Percentiles rank a stretch among this genome's conserved stretches.
Evolutionary conservation across 2,329 filamentous ascomycete species (phyloP).

Genomic region (Fusarium sp.): DNA sequence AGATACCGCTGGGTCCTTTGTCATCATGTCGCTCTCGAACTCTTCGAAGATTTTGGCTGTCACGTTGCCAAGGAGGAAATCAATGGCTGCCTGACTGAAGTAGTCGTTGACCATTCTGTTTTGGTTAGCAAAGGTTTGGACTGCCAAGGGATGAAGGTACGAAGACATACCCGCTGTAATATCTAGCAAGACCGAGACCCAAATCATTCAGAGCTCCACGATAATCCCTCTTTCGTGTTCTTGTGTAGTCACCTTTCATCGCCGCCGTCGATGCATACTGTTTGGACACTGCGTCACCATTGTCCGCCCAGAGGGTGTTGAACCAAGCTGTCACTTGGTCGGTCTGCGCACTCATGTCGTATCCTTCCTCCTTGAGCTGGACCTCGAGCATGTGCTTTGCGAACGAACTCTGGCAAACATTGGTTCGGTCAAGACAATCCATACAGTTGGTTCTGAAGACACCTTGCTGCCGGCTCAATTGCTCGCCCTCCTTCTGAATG

Average conservation of each 20-base stretch:
- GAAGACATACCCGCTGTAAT: slow-evolving; percentile 73
- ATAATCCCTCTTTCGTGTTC: slow-evolving; percentile 91
- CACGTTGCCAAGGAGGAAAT: slow-evolving; percentile 92
- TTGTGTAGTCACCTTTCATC: slow-evolving; percentile 96
- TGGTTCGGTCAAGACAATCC: slow-evolving; percentile 97
- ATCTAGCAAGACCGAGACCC: slow-evolving; percentile 85
- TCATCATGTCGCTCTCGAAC: slow-evolving; percentile 95
- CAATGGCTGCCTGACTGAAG: slow-evolving; percentile 94
- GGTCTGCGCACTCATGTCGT: slow-evolving; percentile 80
- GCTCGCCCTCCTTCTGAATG: slow-evolving; percentile 64
- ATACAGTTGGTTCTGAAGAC: slow-evolving; percentile 97
- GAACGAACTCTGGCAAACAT: slow-evolving; percentile 94
- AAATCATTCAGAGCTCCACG: slow-evolving; percentile 93
- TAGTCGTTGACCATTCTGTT: slow-evolving; percentile 97
- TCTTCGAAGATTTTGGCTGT: slow-evolving; percentile 90
- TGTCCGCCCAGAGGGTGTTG: slow-evolving; percentile 97
- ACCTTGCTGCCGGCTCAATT: slow-evolving; percentile 73
- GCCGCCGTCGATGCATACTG: slow-evolving; percentile 97
- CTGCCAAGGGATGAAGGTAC: neutral
- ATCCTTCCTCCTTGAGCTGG: slow-evolving; percentile 82
- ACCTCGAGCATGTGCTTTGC: slow-evolving; percentile 85
- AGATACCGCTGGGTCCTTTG: slow-evolving; percentile 90
- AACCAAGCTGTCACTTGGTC: slow-evolving; percentile 93
- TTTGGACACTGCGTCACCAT: slow-evolving; percentile 94
- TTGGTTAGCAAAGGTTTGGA: slow-evolving; percentile 25